Conservation (phyloP, 495 filamentous ascomycete species). For the Lasiosphaeria ovina region DNA sequence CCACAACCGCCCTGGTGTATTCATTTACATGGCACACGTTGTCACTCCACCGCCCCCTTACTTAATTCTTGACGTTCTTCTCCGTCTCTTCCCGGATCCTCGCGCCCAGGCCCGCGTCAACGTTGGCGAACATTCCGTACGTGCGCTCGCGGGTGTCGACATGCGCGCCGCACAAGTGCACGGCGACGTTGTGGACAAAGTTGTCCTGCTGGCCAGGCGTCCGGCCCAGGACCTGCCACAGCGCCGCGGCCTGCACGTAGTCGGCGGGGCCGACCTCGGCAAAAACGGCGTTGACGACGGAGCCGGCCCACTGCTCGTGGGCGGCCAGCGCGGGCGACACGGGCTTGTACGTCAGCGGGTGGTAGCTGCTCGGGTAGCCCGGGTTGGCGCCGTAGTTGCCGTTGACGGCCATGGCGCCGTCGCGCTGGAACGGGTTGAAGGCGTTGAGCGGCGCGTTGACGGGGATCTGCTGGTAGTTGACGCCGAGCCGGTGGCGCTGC, state of each 20-base stretch:
- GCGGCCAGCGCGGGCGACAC: conserved; percentile 41
- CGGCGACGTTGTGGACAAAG: too few relatives aligned
- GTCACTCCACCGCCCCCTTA: too few relatives aligned
- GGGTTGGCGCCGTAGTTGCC: conserved; percentile 71
- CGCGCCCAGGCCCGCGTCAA: too few relatives aligned
- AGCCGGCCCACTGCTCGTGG: conserved; percentile 57
- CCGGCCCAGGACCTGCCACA: too few relatives aligned
- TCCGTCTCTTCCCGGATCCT: too few relatives aligned
- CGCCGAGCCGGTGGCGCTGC: conserved; percentile 74
- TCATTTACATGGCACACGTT: too few relatives aligned
- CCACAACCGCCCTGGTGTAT: too few relatives aligned
- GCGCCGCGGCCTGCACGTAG: not conserved
- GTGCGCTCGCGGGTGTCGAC: too few relatives aligned
- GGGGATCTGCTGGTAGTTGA: conserved; percentile 82
- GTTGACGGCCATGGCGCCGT: conserved; percentile 66
- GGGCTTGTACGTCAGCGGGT: not conserved
- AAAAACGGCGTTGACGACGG: not conserved
- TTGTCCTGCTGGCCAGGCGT: too few relatives aligned
- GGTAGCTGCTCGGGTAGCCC: conserved; percentile 47
- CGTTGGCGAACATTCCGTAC: too few relatives aligned
- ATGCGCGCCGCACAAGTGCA: too few relatives aligned
- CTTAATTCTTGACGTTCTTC: too few relatives aligned
- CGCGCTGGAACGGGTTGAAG: conserved; percentile 74
- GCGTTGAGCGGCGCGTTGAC: conserved; percentile 55
- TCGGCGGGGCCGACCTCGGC: not conserved